These are phyloP conservation scores for Ascochyta clinopodiicola DNA, from an alignment of 2,329 filamentous ascomycete genomes.

Conservation along the genomic window DNA sequence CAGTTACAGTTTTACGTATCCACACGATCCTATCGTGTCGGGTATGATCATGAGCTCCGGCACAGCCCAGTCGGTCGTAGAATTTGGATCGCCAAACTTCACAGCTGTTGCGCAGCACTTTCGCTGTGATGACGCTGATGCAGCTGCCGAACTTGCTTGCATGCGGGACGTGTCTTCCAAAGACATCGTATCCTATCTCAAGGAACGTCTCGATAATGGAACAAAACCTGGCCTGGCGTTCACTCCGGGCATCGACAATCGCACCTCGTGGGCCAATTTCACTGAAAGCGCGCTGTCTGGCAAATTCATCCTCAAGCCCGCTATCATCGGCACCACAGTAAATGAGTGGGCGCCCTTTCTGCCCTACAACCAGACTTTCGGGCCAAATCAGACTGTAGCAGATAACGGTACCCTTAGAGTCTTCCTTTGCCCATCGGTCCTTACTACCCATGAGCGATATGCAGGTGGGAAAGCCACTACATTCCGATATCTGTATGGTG, in stretches of 20 bases:
- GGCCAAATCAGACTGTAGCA: constrained; percentile 29
- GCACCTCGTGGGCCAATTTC: constrained; percentile 44
- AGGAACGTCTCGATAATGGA: constrained; percentile 31
- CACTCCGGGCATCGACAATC: constrained; percentile 35
- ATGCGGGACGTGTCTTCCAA: constrained; percentile 39
- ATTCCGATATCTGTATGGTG: constrained; percentile 47
- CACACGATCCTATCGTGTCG: constrained; percentile 54
- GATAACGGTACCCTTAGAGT: constrained; percentile 27
- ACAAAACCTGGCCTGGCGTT: constrained; percentile 34
- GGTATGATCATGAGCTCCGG: constrained; percentile 36
- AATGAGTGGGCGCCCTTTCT: constrained; percentile 45
- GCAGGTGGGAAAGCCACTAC: constrained; percentile 33
- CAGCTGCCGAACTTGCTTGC: constrained; percentile 43
- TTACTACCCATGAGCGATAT: constrained; percentile 37
- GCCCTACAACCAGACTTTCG: constrained; percentile 37
- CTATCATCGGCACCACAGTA: constrained; percentile 44
- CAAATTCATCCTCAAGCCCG: constrained; percentile 37
- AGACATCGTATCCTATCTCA: constrained; percentile 42
- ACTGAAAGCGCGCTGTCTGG: constrained; percentile 36
- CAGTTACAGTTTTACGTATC: constrained; percentile 57
- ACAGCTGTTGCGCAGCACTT: constrained; percentile 46
- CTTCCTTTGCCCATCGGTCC: constrained; percentile 42
- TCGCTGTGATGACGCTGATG: constrained; percentile 33
- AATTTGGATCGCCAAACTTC: constrained; percentile 42
- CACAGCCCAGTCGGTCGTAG: constrained; percentile 16